These are phyloP conservation scores for Sphaceloma murrayae DNA, from an alignment of 2,329 filamentous ascomycete species.

Conservation along the genomic window DNA sequence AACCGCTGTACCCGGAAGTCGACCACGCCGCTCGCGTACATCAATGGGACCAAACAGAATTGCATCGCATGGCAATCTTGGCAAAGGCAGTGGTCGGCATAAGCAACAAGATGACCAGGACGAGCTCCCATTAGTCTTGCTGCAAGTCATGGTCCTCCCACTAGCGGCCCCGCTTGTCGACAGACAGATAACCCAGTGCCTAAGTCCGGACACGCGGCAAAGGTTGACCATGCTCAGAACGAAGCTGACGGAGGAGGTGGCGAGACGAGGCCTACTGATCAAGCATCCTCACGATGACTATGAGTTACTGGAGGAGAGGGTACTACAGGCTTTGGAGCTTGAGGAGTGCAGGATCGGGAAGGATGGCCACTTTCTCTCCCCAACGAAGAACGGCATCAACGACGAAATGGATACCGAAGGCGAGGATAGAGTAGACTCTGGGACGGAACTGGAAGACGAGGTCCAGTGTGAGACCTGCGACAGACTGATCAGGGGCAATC, in stretches of 20 bases:
- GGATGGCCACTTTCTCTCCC: slow-evolving; percentile 53
- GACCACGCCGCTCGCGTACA: too few relatives aligned
- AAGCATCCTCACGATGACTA: slow-evolving; percentile 73
- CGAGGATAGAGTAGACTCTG: slow-evolving; percentile 28
- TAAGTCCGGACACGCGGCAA: slow-evolving; percentile 50
- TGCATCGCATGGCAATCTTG: too few relatives aligned
- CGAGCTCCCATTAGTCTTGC: slow-evolving; percentile 57
- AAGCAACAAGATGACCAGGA: too few relatives aligned
- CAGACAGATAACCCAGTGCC: slow-evolving; percentile 38
- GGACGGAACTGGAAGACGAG: slow-evolving; percentile 23
- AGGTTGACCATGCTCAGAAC: slow-evolving; percentile 48
- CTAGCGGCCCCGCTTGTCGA: slow-evolving; percentile 44
- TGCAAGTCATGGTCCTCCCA: slow-evolving; percentile 69
- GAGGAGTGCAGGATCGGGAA: slow-evolving; percentile 60
- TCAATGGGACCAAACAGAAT: too few relatives aligned
- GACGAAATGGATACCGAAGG: slow-evolving; percentile 19
- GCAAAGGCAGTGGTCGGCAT: too few relatives aligned
- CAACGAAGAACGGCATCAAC: slow-evolving; percentile 23
- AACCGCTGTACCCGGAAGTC: too few relatives aligned
- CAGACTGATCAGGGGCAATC: slow-evolving; percentile 30
- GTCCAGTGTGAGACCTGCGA: slow-evolving; percentile 28
- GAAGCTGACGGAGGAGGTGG: slow-evolving; percentile 61
- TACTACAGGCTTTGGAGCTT: slow-evolving; percentile 65
- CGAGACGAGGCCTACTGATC: slow-evolving; percentile 63
- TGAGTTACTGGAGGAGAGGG: slow-evolving; percentile 66